Evolutionary conservation across 148 eudicot species (phyloP).

Genomic region (Heliamphora exappendiculata): DNA sequence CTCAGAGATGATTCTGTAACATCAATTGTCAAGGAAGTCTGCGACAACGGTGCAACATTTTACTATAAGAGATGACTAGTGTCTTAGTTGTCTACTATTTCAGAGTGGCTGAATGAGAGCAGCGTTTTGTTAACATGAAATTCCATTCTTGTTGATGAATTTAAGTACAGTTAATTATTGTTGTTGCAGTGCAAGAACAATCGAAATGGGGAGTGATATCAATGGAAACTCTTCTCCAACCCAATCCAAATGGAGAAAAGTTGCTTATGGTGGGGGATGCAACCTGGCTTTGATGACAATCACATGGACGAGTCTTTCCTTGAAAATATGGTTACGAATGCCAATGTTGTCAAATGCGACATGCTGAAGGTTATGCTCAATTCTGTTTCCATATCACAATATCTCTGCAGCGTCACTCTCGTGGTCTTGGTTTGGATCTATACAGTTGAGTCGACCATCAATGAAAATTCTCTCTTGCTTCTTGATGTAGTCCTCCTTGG

Average conservation of each 20-base stretch:
- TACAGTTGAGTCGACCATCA: constrained; percentile 57
- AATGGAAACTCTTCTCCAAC: constrained; percentile 16
- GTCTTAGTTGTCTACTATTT: neutral
- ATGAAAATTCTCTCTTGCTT: constrained; percentile 51
- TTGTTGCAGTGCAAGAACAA: neutral
- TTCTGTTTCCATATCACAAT: constrained; percentile 79
- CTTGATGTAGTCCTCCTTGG: constrained; percentile 61
- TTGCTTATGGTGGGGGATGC: constrained; percentile 97
- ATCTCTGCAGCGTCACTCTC: constrained; percentile 76
- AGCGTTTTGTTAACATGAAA: neutral
- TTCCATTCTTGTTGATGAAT: neutral
- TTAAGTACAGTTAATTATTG: neutral
- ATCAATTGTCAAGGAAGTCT: neutral
- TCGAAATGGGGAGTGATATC: constrained; percentile 22
- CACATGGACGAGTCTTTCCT: constrained; percentile 81
- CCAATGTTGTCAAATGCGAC: constrained; percentile 78
- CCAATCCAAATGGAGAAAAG: constrained; percentile 69
- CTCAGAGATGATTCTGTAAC: neutral
- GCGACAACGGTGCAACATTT: neutral
- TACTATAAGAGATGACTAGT: neutral
- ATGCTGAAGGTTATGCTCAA: constrained; percentile 66
- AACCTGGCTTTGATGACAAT: constrained; percentile 86
- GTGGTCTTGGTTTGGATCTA: constrained; percentile 82
- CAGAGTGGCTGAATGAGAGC: neutral
- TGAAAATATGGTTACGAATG: constrained; percentile 84